Percentiles rank a stretch among this genome's conserved stretches.
These are phyloP conservation scores for Colletotrichum tamarilloi DNA, from an alignment of 2,329 filamentous ascomycete species.

Conservation along the genomic window DNA sequence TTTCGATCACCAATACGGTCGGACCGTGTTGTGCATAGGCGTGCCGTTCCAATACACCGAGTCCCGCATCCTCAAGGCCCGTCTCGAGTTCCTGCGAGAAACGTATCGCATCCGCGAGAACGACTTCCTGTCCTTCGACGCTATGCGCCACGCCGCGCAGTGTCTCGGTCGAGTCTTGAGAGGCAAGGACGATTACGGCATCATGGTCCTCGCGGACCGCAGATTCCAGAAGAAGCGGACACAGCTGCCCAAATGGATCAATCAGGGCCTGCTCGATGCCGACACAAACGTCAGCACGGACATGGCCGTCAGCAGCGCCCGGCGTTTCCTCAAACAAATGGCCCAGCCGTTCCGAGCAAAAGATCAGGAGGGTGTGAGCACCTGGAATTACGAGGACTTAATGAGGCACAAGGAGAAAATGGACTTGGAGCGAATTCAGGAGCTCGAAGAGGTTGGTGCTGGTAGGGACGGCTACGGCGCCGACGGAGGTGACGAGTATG, in stretches of 20 bases:
- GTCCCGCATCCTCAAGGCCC: conserved; percentile 93
- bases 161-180: conserved; percentile 93
- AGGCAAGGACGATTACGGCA: conserved; percentile 99
- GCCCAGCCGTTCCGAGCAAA: conserved; percentile 86
- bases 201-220: conserved; percentile 97
- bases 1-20: conserved; percentile 98
- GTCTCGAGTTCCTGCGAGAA: conserved; percentile 95
- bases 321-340: conserved; percentile 91
- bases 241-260: conserved; percentile 98
- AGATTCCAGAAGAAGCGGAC: conserved; percentile 91
- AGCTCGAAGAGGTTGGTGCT: conserved; percentile 61
- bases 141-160: conserved; percentile 98
- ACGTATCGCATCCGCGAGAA: conserved; percentile 97
- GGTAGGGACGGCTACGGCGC: conserved; percentile 40
- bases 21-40: conserved; percentile 94
- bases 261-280: conserved; percentile 83
- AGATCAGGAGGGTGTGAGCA: conserved; percentile 92
- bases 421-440: conserved; percentile 74
- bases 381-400: conserved; percentile 87
- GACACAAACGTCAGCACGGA: conserved; percentile 94
- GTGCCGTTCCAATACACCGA: conserved; percentile 99
- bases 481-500: conserved; percentile 55
- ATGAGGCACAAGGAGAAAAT: conserved; percentile 81
- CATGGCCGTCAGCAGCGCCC: conserved; percentile 90
- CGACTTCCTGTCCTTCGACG: conserved; percentile 98